Conservation (phyloP, 441 rosid species). For the Melianthus villosus region DNA sequence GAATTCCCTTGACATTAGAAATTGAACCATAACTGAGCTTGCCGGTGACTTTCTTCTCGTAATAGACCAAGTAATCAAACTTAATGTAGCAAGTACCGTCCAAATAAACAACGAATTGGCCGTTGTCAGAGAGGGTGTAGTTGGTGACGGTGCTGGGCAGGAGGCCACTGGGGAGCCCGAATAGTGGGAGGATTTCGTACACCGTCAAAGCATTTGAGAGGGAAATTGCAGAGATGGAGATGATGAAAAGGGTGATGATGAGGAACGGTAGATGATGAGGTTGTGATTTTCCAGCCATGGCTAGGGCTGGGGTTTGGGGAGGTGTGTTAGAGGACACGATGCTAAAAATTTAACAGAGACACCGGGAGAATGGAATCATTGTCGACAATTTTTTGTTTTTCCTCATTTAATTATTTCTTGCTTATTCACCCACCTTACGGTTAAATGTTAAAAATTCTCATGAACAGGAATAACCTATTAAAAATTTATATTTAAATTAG, state of each 20-base stretch:
- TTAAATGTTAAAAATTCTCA: too few relatives aligned
- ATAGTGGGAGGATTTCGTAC: slow-evolving; percentile 61
- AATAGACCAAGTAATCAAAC: slow-evolving; percentile 73
- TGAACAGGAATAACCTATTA: too few relatives aligned
- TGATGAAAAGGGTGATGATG: not conserved
- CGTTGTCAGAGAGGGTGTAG: slow-evolving; percentile 52
- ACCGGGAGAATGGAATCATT: too few relatives aligned
- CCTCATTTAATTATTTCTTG: too few relatives aligned
- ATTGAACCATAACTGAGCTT: slow-evolving; percentile 58
- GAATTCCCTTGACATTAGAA: slow-evolving; percentile 54
- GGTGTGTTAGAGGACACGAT: too few relatives aligned
- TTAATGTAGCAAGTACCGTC: slow-evolving; percentile 39
- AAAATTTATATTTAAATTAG: too few relatives aligned
- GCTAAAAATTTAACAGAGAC: too few relatives aligned
- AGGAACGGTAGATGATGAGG: too few relatives aligned
- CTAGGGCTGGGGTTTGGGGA: too few relatives aligned
- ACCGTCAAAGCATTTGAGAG: slow-evolving; percentile 15
- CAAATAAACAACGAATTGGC: slow-evolving; percentile 36
- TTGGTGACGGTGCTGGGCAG: slow-evolving; percentile 40
- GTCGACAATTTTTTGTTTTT: too few relatives aligned
- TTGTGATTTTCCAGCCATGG: too few relatives aligned
- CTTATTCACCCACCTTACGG: too few relatives aligned
- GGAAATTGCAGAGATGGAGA: slow-evolving; percentile 1
- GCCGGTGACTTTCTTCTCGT: slow-evolving; percentile 51
- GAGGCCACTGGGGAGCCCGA: slow-evolving; percentile 76